A percentile compares a stretch with the other conserved stretches of the same genome.
These are phyloP conservation scores for Microdochium trichocladiopsis DNA, from an alignment of 2,329 filamentous ascomycete genomes.

Conservation along the genomic window DNA sequence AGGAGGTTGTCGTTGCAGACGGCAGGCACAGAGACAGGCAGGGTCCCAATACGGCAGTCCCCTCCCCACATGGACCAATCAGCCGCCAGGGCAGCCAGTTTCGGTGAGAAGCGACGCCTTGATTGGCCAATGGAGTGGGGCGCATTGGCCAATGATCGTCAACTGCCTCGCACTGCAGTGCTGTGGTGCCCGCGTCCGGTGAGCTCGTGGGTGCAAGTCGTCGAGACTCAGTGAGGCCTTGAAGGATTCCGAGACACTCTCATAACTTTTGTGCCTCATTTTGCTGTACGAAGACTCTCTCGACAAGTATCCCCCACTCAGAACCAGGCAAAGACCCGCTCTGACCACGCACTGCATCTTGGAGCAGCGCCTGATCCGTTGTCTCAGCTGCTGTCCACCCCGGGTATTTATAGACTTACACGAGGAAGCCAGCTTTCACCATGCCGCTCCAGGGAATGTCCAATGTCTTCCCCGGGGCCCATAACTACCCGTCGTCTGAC, in stretches of 20 bases:
- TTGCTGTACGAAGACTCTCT: conserved; percentile 2
- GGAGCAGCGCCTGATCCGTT: neutral
- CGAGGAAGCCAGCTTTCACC: neutral
- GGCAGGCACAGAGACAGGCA: no score
- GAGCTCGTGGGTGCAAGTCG: neutral
- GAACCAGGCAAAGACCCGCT: conserved; percentile 3
- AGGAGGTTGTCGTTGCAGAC: no score
- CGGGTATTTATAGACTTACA: conserved; percentile 1
- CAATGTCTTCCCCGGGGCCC: neutral
- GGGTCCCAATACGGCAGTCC: neutral
- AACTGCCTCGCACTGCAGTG: neutral
- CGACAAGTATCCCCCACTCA: conserved; percentile 4
- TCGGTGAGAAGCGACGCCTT: neutral
- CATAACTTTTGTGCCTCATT: conserved; percentile 4
- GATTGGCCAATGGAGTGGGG: neutral
- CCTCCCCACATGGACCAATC: neutral
- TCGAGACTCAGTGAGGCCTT: neutral
- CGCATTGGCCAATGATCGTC: neutral
- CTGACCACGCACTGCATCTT: conserved; percentile 1
- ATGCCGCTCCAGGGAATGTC: neutral
- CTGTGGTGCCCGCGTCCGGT: neutral
- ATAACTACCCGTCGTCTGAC: neutral
- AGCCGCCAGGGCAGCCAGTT: neutral
- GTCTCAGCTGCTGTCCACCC: neutral
- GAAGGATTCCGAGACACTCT: conserved; percentile 1